These are phyloP conservation scores for Asterionellopsis glacialis DNA, from an alignment of 108 stramenopile species.

Conservation along the genomic window DNA sequence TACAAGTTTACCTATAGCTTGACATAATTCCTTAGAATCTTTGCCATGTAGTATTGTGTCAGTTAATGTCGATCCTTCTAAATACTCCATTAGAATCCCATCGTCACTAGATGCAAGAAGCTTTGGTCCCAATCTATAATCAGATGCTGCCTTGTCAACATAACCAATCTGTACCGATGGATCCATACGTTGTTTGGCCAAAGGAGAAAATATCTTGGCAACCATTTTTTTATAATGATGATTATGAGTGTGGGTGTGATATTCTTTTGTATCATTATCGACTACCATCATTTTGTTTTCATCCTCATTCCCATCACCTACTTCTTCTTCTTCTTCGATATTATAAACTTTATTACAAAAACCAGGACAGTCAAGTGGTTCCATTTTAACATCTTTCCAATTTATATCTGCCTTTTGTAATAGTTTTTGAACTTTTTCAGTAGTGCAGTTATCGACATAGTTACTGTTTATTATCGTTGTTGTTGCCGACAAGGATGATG, in stretches of 20 bases:
- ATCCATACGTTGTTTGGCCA: conserved; percentile 11
- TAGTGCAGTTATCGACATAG: too few species aligned
- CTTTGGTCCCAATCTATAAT: conserved; percentile 8
- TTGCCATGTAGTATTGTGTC: conserved; percentile 1
- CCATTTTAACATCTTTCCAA: too few species aligned
- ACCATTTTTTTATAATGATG: neutral
- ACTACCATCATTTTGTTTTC: neutral
- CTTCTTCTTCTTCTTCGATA: too few species aligned
- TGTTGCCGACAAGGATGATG: too few species aligned
- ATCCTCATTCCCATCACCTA: neutral
- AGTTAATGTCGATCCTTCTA: conserved; percentile 3
- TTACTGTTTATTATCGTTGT: too few species aligned
- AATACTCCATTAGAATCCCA: conserved; percentile 9
- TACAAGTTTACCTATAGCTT: conserved; percentile 3
- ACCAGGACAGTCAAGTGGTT: too few species aligned
- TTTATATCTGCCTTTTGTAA: too few species aligned
- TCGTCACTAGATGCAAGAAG: neutral
- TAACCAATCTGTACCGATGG: neutral
- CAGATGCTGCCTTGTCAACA: neutral
- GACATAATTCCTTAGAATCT: neutral
- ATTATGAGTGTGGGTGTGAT: too few species aligned
- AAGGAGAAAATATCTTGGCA: conserved; percentile 14
- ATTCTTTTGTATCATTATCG: neutral
- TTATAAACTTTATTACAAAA: too few species aligned
- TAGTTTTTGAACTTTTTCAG: too few species aligned